Evolutionary conservation across 148 eudicot species (phyloP).

Genomic region (Chenopodium album): DNA sequence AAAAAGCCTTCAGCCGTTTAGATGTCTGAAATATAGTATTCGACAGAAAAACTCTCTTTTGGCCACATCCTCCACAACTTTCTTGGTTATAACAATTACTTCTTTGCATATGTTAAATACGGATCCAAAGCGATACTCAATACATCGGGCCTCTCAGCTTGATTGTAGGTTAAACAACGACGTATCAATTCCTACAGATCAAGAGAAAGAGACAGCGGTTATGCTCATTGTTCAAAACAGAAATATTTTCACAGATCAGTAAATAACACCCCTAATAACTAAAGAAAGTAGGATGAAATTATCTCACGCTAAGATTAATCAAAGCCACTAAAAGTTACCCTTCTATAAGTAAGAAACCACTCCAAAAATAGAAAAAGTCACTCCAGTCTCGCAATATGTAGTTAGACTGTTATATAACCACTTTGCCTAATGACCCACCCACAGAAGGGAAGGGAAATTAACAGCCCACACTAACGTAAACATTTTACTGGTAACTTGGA

Average conservation of each 20-base stretch:
- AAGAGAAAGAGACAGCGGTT: not conserved
- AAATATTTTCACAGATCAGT: not conserved
- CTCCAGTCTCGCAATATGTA: not conserved
- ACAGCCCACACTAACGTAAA: not conserved
- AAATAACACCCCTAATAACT: not conserved
- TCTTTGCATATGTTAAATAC: conserved; percentile 71
- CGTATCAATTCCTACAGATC: conserved; percentile 73
- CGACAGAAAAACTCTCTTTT: not conserved
- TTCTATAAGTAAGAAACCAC: not conserved
- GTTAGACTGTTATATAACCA: too few species aligned
- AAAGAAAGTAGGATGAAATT: not conserved
- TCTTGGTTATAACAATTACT: conserved; percentile 33
- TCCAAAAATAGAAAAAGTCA: not conserved
- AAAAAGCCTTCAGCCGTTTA: conserved; percentile 17
- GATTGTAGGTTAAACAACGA: conserved; percentile 85
- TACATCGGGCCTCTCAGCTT: conserved; percentile 91
- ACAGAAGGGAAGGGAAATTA: not conserved
- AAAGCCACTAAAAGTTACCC: not conserved
- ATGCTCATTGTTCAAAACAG: not conserved
- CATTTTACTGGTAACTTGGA: not conserved
- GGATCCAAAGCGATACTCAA: conserved; percentile 76
- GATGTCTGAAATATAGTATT: conserved; percentile 29
- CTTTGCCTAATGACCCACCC: not conserved
- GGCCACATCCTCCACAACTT: conserved; percentile 6
- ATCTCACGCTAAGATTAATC: not conserved